A percentile compares a stretch with the other conserved stretches of the same genome.
phyloP scores from a whole-genome alignment of 192 early-diverging fungal species.

The Backusella circina region DNA sequence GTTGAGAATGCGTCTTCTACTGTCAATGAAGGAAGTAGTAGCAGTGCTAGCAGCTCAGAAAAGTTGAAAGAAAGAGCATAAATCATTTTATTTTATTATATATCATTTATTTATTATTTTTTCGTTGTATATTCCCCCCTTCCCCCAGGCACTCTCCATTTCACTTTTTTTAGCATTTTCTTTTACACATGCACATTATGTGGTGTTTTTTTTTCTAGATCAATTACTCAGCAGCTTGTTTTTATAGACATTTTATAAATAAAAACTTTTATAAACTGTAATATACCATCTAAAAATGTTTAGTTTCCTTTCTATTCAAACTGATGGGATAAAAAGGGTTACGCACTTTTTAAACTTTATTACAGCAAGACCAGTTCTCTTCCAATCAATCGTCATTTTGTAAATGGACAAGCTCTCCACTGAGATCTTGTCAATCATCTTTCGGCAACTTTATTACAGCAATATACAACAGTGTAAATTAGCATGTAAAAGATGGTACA shows the following conservation, averaged over 20 bases:
- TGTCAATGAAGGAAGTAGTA: not conserved
- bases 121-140: not conserved
- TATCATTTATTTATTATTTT: not conserved
- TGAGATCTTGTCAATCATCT: too few species aligned
- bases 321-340: too few species aligned
- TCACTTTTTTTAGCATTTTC: not conserved
- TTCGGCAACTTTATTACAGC: too few species aligned
- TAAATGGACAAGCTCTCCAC: too few species aligned
- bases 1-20: not conserved
- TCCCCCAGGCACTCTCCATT: not conserved
- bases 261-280: not conserved
- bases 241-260: not conserved
- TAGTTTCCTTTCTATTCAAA: too few species aligned
- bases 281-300: too few species aligned
- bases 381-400: too few species aligned
- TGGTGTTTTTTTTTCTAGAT: not conserved
- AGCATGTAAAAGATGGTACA: too few species aligned
- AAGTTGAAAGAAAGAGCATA: slow-evolving; percentile 1
- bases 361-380: too few species aligned
- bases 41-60: not conserved
- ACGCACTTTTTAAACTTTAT: too few species aligned
- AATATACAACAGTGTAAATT: too few species aligned
- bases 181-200: not conserved
- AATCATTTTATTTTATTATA: not conserved
- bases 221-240: not conserved